Evolutionary conservation across 305 asterid genomes (phyloP), one percentile per base, ranked within the genome.

Genomic region (Fraxinus xanthoxyloides): DNA sequence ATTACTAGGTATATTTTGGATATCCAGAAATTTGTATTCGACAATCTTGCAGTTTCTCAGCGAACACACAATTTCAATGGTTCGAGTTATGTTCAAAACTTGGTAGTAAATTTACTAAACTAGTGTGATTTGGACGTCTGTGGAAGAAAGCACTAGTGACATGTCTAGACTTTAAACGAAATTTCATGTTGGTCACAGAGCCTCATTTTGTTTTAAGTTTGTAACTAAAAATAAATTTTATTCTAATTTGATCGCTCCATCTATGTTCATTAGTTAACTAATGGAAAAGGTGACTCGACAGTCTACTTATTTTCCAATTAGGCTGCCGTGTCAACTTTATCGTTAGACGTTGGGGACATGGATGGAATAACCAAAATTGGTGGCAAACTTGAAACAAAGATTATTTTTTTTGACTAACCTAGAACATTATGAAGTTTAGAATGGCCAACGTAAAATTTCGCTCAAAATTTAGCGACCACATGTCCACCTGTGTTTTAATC

Each of bases 1-100:
- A 76, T 77, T 54, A 46, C 86, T 74, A 88, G 90, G 97, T 94
- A 88, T 67, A 36, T 21, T 23, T 54, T 4, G 28, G 17, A 48
- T 38, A 72, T 77, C 74, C 56, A 30, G 12, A 48, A 34, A 31
- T 40, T 48, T 30, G 28, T 32, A n/a, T 35, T 32, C 34, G 31
- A 21, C 24, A 61, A 23, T 24, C 17, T 24, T 56, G 28, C 67
- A 56, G 23, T 56, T 54, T 56, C 67, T 19, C 67, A 17, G 1
- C 5, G 10, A 56, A 17, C 65, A 19, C 26, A 19, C 12, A 17
- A 80, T 24, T 32, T 38, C 15, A 46, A 51, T 61, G 48, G 12
- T 56, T n/a, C 24, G 1, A 56, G 65, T 56, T 56, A 1, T 19
- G 28, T 19, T 6, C 26, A 56, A 56, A 56, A 19, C 28, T 56